Conservation (phyloP, 768 basidiomycete species). For the Fomitopsis pulvina region DNA sequence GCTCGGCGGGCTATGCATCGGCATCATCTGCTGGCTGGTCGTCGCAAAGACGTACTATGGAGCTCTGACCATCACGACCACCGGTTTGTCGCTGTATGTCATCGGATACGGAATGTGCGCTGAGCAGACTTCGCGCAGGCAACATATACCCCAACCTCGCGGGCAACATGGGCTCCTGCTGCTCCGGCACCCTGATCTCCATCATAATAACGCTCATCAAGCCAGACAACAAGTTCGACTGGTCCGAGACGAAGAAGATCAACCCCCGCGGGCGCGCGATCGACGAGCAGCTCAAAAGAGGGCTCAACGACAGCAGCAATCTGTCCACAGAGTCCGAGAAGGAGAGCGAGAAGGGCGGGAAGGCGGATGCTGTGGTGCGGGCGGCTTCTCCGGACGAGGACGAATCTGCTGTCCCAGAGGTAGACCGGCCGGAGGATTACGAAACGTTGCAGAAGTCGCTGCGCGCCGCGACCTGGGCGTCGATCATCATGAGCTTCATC, state of each 20-base stretch:
- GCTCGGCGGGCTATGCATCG: constrained; percentile 1
- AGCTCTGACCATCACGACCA: neutral
- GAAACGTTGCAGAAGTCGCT: constrained; percentile 2
- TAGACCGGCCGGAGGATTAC: neutral
- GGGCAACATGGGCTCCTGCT: constrained; percentile 6
- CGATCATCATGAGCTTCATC: constrained; percentile 1
- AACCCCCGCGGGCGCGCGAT: constrained; percentile 3
- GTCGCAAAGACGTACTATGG: constrained; percentile 6
- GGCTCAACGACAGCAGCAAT: neutral
- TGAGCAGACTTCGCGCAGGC: neutral
- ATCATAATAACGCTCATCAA: constrained; percentile 4
- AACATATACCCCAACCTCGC: neutral
- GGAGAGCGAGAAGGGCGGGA: constrained; percentile 1
- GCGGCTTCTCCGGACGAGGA: neutral
- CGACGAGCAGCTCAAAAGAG: neutral
- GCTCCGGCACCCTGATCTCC: constrained; percentile 1
- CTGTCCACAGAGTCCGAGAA: neutral
- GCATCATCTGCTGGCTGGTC: constrained; percentile 4
- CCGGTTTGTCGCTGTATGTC: neutral
- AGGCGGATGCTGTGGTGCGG: neutral
- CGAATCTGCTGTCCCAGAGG: neutral
- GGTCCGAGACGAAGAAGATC: constrained; percentile 5
- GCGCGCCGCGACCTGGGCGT: constrained; percentile 1
- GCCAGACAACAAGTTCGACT: constrained; percentile 5
- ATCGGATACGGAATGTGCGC: too few species aligned